Evolutionary conservation across 2,329 filamentous ascomycete genomes (phyloP).

Genomic region (Chaetoscypha palmicola): DNA sequence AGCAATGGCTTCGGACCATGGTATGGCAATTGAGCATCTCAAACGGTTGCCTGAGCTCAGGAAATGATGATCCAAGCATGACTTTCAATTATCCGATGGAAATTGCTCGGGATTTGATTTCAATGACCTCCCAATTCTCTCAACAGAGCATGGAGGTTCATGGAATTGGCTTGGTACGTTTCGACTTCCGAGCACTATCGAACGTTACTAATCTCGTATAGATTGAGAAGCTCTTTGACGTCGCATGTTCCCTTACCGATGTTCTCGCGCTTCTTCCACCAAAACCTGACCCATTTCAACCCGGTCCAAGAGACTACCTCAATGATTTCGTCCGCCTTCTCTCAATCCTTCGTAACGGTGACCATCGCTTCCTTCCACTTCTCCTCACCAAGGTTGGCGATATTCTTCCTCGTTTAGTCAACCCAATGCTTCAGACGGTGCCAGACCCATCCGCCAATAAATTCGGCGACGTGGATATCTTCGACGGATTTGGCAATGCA

Average conservation of each 20-base stretch:
- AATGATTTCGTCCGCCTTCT: constrained; percentile 62
- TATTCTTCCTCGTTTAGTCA: constrained; percentile 55
- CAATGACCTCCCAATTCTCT: constrained; percentile 65
- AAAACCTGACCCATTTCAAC: constrained; percentile 53
- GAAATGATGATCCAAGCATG: constrained; percentile 44
- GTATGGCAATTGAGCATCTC: constrained; percentile 55
- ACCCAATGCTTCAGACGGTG: constrained; percentile 52
- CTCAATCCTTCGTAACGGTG: constrained; percentile 64
- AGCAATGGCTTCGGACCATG: constrained; percentile 59
- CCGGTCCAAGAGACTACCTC: constrained; percentile 67
- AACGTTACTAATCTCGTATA: constrained; percentile 14
- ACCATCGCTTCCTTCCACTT: constrained; percentile 70
- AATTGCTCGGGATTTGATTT: constrained; percentile 53
- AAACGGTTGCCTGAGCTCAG: constrained; percentile 44
- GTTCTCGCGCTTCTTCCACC: constrained; percentile 60
- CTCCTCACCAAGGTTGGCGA: constrained; percentile 71
- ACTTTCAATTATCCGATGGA: constrained; percentile 58
- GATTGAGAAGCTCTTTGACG: constrained; percentile 76
- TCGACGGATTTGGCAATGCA: constrained; percentile 58
- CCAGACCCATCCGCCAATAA: constrained; percentile 43
- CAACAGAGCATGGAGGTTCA: constrained; percentile 67
- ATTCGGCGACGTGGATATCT: constrained; percentile 47
- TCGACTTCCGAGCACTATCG: background rate
- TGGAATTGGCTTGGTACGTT: constrained; percentile 62
- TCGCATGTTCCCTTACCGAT: constrained; percentile 66